Percentiles rank a stretch among this genome's conserved stretches.
phyloP scores from a whole-genome alignment of 495 filamentous ascomycete species.

The Hypoxylon rickii region DNA sequence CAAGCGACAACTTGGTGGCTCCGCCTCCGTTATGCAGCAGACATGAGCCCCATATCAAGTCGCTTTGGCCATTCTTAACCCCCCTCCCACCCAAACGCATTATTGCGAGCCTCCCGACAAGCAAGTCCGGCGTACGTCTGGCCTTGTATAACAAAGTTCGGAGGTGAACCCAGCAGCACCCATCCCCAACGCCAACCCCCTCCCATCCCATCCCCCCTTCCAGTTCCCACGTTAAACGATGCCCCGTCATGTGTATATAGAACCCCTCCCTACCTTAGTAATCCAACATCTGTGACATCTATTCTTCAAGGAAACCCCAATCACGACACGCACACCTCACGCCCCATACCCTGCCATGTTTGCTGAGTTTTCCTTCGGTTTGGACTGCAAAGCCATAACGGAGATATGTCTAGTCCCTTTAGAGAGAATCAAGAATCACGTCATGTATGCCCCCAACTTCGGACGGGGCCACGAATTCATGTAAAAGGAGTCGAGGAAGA shows the following conservation, averaged over 20 bases:
- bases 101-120: conserved; percentile 36
- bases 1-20: conserved; percentile 78
- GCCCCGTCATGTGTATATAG: conserved; percentile 40
- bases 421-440: conserved; percentile 43
- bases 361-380: conserved; percentile 45
- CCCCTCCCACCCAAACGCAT: conserved; percentile 20
- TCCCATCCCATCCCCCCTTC: conserved; percentile 1
- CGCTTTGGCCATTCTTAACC: conserved; percentile 2
- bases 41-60: conserved; percentile 40
- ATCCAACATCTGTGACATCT: conserved; percentile 25
- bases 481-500: conserved; percentile 29
- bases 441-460: conserved; percentile 40
- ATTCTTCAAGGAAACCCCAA: conserved; percentile 23
- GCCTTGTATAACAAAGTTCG: conserved; percentile 37
- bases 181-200: conserved; percentile 10
- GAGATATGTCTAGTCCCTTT: conserved; percentile 40
- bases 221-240: conserved; percentile 4
- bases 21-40: conserved; percentile 51
- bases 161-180: conserved; percentile 40
- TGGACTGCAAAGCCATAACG: conserved; percentile 41
- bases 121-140: conserved; percentile 31
- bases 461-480: conserved; percentile 43
- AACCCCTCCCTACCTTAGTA: conserved; percentile 34
- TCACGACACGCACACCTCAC: conserved; percentile 6
- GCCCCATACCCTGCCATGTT: conserved; percentile 30